Percentiles rank a stretch among this genome's conserved stretches.
phyloP scores from a whole-genome alignment of 2,329 filamentous ascomycete species.

The Alternaria dauci region DNA sequence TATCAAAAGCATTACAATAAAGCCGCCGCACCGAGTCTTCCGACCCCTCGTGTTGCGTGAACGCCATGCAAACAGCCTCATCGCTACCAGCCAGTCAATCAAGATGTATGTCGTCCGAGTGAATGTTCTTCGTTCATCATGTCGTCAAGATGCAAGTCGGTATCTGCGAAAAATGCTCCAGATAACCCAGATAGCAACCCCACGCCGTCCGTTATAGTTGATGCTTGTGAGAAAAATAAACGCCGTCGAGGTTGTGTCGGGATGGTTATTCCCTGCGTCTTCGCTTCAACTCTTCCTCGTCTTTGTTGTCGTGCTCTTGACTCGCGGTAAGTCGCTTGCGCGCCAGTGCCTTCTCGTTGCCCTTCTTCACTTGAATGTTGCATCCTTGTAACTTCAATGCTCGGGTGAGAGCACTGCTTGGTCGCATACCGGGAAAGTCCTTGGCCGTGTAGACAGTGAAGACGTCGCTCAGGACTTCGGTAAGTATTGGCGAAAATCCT shows the following conservation, averaged over 20 bases:
- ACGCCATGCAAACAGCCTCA: constrained; percentile 13
- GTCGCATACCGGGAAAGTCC: constrained; percentile 84
- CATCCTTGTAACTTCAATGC: constrained; percentile 80
- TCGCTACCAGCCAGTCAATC: constrained; percentile 19
- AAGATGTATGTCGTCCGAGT: constrained; percentile 24
- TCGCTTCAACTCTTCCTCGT: constrained; percentile 49
- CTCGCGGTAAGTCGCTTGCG: constrained; percentile 51
- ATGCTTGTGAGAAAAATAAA: constrained; percentile 22
- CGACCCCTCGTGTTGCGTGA: constrained; percentile 9
- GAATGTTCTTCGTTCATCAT: constrained; percentile 38
- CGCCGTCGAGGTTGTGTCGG: neutral
- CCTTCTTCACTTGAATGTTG: constrained; percentile 86
- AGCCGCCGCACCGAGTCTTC: constrained; percentile 16
- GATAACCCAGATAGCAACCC: constrained; percentile 40
- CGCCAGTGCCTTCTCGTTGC: constrained; percentile 70
- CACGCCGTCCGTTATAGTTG: constrained; percentile 37
- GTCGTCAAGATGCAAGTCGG: constrained; percentile 48
- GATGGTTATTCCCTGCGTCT: constrained; percentile 46
- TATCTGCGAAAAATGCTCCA: constrained; percentile 44
- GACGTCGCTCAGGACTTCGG: constrained; percentile 69
- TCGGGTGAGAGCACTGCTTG: constrained; percentile 77
- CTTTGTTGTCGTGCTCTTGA: constrained; percentile 53
- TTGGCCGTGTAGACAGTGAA: constrained; percentile 85
- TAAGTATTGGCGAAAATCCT: constrained; percentile 58
- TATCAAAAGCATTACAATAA: constrained; percentile 44